Percentiles rank a stretch among this genome's conserved stretches.
These are phyloP conservation scores for Cryptomeria japonica DNA, from an alignment of 75 land plant species.

Conservation along the genomic window DNA sequence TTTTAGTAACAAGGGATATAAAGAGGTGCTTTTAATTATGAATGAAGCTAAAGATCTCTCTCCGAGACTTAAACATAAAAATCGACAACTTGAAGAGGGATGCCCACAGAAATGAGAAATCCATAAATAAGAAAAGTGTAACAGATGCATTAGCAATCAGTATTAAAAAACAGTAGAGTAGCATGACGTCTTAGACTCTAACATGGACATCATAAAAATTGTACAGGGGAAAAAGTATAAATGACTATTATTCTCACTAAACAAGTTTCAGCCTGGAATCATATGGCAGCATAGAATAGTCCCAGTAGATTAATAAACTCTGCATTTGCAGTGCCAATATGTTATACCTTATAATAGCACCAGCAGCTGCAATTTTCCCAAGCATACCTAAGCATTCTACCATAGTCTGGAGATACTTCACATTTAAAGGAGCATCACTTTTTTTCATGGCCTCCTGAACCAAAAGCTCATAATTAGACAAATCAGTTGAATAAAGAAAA, in stretches of 20 bases:
- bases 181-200: not conserved
- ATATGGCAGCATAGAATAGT: not conserved
- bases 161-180: not conserved
- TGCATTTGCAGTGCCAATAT: not conserved
- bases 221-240: not conserved
- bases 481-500: not conserved
- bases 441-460: constrained; percentile 83
- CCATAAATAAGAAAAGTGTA: not conserved
- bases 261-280: not conserved
- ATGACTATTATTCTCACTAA: not conserved
- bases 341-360: constrained; percentile 86
- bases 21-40: not conserved
- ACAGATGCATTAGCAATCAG: not conserved
- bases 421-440: constrained; percentile 85
- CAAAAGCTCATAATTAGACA: not conserved
- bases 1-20: not conserved
- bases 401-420: constrained; percentile 94
- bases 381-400: constrained; percentile 91
- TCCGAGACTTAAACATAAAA: not conserved
- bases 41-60: not conserved
- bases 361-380: constrained; percentile 96
- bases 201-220: not conserved
- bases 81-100: not conserved
- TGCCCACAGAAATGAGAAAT: not conserved
- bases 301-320: not conserved